Conservation (phyloP, 108 stramenopile genomes). For the Skeletonema marinoi region DNA sequence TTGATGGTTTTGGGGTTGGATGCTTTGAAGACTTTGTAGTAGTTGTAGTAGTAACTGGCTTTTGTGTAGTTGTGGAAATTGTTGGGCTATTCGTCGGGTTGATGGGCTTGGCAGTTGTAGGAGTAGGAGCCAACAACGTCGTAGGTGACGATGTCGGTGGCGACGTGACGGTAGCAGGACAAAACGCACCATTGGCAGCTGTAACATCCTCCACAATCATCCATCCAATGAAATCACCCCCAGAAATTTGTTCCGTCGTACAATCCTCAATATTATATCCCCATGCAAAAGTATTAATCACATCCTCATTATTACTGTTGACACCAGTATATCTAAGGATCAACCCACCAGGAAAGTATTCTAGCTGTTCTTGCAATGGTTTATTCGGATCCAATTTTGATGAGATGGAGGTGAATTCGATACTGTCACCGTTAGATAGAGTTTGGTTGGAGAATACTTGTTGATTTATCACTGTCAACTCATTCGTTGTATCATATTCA, state of each 20-base stretch:
- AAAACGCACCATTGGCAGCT: slow-evolving; percentile 10
- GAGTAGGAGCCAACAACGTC: neutral
- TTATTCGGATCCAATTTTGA: neutral
- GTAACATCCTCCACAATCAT: neutral
- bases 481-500: slow-evolving; percentile 8
- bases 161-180: neutral
- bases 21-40: too few relatives aligned
- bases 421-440: neutral
- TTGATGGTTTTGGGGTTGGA: too few relatives aligned
- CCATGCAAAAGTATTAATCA: slow-evolving; percentile 26
- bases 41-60: too few relatives aligned
- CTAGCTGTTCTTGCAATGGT: slow-evolving; percentile 15
- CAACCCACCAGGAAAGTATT: slow-evolving; percentile 13
- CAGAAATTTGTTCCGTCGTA: slow-evolving; percentile 3
- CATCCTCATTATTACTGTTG: neutral
- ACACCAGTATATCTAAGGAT: slow-evolving; percentile 12
- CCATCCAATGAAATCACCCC: slow-evolving; percentile 21
- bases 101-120: neutral
- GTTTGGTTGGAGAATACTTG: neutral
- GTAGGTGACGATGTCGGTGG: neutral
- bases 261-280: slow-evolving; percentile 4
- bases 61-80: too few relatives aligned
- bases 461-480: slow-evolving; percentile 21
- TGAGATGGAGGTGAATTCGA: slow-evolving; percentile 8
- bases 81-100: neutral